phyloP scores from a whole-genome alignment of 257 asterid species.

The Fraxinus anomala region DNA sequence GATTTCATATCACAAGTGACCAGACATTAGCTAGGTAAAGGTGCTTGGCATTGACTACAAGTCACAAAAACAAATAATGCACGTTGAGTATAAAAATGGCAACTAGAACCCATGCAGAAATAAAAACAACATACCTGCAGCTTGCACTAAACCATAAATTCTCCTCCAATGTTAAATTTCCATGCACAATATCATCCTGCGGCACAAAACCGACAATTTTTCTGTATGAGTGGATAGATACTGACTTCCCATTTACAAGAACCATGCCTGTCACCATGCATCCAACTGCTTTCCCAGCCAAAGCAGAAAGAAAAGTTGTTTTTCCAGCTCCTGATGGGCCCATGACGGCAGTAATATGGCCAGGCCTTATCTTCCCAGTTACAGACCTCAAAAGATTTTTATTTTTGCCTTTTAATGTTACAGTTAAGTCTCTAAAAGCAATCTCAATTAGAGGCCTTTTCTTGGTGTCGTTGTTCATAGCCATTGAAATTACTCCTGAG shows the following conservation, averaged over 20 bases:
- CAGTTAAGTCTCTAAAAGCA: slow-evolving; percentile 50
- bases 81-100: background rate
- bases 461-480: slow-evolving; percentile 34
- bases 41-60: too few species aligned
- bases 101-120: background rate
- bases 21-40: too few species aligned
- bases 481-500: slow-evolving; percentile 61
- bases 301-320: slow-evolving; percentile 65
- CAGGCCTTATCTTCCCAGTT: slow-evolving; percentile 57
- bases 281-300: slow-evolving; percentile 63
- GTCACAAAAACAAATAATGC: too few species aligned
- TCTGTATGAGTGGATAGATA: slow-evolving; percentile 51
- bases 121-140: slow-evolving; percentile 53
- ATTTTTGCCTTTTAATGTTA: slow-evolving; percentile 55
- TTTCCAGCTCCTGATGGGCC: slow-evolving; percentile 75
- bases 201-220: slow-evolving; percentile 65
- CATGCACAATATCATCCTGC: slow-evolving; percentile 70
- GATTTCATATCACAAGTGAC: too few species aligned
- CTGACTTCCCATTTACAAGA: slow-evolving; percentile 49
- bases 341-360: slow-evolving; percentile 59
- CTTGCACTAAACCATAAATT: slow-evolving; percentile 68
- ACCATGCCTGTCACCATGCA: slow-evolving; percentile 50
- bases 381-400: slow-evolving; percentile 50
- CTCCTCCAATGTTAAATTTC: slow-evolving; percentile 67
- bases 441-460: slow-evolving; percentile 57